Evolutionary conservation across 163 green algal genomes (phyloP), one percentile per base, ranked within the genome.

Genomic region (Chlamydomonas reinhardtii): DNA sequence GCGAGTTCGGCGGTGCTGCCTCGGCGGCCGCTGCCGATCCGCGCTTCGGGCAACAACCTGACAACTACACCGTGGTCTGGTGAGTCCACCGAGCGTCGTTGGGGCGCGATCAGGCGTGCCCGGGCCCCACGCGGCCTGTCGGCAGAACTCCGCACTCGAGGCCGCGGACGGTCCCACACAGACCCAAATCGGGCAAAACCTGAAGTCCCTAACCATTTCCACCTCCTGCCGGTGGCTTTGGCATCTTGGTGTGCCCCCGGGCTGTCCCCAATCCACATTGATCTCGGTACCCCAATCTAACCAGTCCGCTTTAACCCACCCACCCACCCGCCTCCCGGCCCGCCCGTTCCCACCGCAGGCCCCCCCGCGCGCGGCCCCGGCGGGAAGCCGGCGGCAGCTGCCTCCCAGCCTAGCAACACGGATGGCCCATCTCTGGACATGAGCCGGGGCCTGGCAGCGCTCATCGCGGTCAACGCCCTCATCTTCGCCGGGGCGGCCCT

Each of bases 381-480:
- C 35, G 48, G 48, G 14, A 56, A 56, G 48, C 48, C 48, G 48
- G 48, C 48, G 48, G 6, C 48, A 17, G 48, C 48, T 14, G 48
- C 48, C 48, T 17, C 48, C 48, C 48, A 56, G 48, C 48, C 48
- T 14, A 1, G 1, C 48, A 56, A 9, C 48, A 56, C 6, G 1
- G 76, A 84, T 22, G 76, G 76, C 65, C 76, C 76, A 65, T 84
- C 64, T 65, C 76, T 84, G 76, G 76, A 84, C 64, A 29, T 84
- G 29, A 76, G 64, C 39, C 11, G 24, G 34, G 76, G 76, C 39
- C 65, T 84, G 64, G 76, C 76, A 4, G 39, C 76, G 34, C 76
- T 84, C 16, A 75, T 84, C 39, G 65, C 43, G 8, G 29, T 75
- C n/a, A 84, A 84, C 65, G 76, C 39, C 12, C 61, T 34, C 43